Base-by-base conservation (phyloP, 2,329 filamentous ascomycete genomes). In the Ustulina deusta region DNA sequence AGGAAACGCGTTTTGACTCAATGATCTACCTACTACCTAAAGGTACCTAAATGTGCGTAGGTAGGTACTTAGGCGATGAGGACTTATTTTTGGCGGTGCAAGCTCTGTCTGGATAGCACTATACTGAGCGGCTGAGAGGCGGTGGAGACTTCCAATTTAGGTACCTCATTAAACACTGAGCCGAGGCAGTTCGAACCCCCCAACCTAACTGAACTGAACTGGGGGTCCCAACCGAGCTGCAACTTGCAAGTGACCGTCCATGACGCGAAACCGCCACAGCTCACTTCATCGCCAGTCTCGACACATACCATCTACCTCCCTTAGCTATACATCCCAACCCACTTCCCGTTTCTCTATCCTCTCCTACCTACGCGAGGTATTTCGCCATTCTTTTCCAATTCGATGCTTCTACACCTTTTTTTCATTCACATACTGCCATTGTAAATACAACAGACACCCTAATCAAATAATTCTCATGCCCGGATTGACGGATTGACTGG, bases 241-340 rank as follows among this genome's bases (percentile, higher is more conserved):
- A 36, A 6, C 11, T 13, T 15, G 27, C 2, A 2, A 27, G 11
- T 17, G 25, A 7, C 27, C 0, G 22, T 25, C 15, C 11, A 51
- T 64, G 66, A 69, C 66, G 62, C 66, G 66, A 61, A 62, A 25
- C 32, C 42, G 59, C 61, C 2, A 49, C 62, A 46, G 15, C 29
- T 44, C 32, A 29, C 11, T 2, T 5, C 20, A 25, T 25, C 42
- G 25, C 3, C 20, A 40, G 13, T 27, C 3, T 32, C 48, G 9
- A 9, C 22, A 6, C 48, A n/a, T 32, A 4, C 6, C 27, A 10
- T 32, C 27, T 32, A 29, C 25, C 46, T 40, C 38, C 17, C 38
- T 40, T 13, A 40, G 2, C n/a, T 32, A 3, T n/a, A 20, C 34
- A 13, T n/a, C 13, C 15, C 36, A 15, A 27, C 22, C 36, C 34